Evolutionary conservation across 805 yeast species (phyloP).

Genomic region (Suhomyces tanzawaensis): DNA sequence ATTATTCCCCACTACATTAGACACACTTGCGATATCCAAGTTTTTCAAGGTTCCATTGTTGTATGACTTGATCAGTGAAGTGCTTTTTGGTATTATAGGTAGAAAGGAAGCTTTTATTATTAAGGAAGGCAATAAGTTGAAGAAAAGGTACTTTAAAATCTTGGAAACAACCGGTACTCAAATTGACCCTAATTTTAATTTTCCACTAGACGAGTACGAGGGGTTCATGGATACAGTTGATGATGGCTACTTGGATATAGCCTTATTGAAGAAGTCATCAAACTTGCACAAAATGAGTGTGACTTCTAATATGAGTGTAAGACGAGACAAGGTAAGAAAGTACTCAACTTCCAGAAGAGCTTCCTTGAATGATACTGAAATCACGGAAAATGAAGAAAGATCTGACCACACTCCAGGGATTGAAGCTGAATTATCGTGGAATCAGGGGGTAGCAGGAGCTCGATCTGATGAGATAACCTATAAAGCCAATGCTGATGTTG

Average conservation of each 20-base stretch:
- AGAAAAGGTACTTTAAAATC: conserved; percentile 24
- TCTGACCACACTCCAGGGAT: conserved; percentile 4
- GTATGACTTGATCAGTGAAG: conserved; percentile 67
- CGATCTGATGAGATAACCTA: not conserved
- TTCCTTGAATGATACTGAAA: conserved; percentile 2
- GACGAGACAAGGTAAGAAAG: conserved; percentile 18
- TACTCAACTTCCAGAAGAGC: not conserved
- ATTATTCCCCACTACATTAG: conserved; percentile 66
- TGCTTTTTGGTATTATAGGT: conserved; percentile 66
- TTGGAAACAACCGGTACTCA: conserved; percentile 23
- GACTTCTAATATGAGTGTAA: conserved; percentile 13
- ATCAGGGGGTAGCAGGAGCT: not conserved
- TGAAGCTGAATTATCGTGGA: not conserved
- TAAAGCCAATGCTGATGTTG: no score
- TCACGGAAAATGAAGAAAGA: conserved; percentile 5
- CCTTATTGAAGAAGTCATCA: conserved; percentile 48
- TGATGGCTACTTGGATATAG: conserved; percentile 61
- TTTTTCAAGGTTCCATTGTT: conserved; percentile 67
- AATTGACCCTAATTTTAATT: conserved; percentile 23
- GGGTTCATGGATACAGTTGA: conserved; percentile 58
- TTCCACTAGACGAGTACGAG: conserved; percentile 51
- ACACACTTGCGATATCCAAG: conserved; percentile 59
- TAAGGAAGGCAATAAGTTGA: conserved; percentile 38
- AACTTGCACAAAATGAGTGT: conserved; percentile 23
- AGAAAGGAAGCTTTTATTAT: conserved; percentile 57